Percentiles rank a stretch among this genome's conserved stretches.
Conservation (phyloP, 1,284 basidiomycete species). For the Porphyrellus sp. region DNA sequence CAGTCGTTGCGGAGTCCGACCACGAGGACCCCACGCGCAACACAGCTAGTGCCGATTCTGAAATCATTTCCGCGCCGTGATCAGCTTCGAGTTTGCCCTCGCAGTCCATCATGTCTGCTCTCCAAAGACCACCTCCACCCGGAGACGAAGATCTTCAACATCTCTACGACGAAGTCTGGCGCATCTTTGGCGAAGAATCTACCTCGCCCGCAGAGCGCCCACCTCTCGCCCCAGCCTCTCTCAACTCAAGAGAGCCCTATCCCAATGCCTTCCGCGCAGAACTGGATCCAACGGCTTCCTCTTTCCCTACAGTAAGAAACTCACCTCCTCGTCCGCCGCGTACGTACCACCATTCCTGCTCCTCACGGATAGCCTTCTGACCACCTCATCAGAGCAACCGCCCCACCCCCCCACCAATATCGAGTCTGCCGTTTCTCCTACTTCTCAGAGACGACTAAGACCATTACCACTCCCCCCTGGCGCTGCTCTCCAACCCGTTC, state of each 20-base stretch:
- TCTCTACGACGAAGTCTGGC: constrained; percentile 71
- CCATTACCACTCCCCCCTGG: constrained; percentile 34
- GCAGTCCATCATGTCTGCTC: constrained; percentile 29
- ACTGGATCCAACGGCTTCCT: constrained; percentile 13
- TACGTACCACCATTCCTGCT: constrained; percentile 13
- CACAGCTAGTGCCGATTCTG: not conserved
- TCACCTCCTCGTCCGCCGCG: constrained; percentile 26
- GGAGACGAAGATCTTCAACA: constrained; percentile 66
- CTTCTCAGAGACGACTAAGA: constrained; percentile 33
- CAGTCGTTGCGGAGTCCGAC: constrained; percentile 2
- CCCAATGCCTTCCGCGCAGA: constrained; percentile 25
- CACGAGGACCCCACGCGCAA: not conserved
- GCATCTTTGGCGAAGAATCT: constrained; percentile 53
- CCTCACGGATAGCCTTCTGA: not conserved
- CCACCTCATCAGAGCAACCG: constrained; percentile 12
- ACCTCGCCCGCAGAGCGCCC: constrained; percentile 25
- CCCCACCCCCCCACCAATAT: constrained; percentile 15
- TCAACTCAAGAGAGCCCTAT: constrained; percentile 19
- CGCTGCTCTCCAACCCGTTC: constrained; percentile 7
- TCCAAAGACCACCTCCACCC: constrained; percentile 38
- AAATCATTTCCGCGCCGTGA: constrained; percentile 2
- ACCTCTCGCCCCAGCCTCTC: constrained; percentile 15
- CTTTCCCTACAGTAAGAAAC: constrained; percentile 12
- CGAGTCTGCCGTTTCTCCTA: constrained; percentile 35
- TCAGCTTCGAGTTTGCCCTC: constrained; percentile 8